Percentiles rank a stretch among this genome's conserved stretches.
phyloP scores from a whole-genome alignment of 805 yeast species.

The Priceomyces carsonii region DNA sequence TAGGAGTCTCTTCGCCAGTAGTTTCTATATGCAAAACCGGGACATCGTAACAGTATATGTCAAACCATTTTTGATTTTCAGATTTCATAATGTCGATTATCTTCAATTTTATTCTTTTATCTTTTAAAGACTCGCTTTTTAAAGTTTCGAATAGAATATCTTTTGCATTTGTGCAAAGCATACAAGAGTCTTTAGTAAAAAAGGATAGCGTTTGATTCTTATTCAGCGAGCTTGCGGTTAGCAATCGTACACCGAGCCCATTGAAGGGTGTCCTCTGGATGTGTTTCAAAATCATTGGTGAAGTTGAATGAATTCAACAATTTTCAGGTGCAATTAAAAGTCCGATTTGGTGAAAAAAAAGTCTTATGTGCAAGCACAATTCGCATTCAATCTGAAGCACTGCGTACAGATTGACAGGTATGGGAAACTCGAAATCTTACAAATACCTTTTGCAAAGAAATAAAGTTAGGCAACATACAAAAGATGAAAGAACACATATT shows the following conservation, averaged over 20 bases:
- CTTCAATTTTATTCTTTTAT: slow-evolving; percentile 31
- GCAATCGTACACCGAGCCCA: not conserved
- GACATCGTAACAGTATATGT: slow-evolving; percentile 71
- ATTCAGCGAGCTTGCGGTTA: not conserved
- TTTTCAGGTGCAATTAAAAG: no score
- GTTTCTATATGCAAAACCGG: slow-evolving; percentile 75
- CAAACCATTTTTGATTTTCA: slow-evolving; percentile 65
- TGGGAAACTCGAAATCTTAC: no score
- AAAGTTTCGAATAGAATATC: slow-evolving; percentile 47
- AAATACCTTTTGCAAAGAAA: not conserved
- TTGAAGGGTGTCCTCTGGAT: no score
- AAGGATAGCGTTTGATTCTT: slow-evolving; percentile 42
- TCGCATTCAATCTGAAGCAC: no score
- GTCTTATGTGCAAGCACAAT: no score
- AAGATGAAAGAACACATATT: slow-evolving; percentile 1
- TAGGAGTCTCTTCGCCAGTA: slow-evolving; percentile 43
- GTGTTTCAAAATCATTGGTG: no score
- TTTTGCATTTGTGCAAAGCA: slow-evolving; percentile 67
- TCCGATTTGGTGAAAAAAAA: no score
- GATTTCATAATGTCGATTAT: slow-evolving; percentile 61
- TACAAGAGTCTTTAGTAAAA: slow-evolving; percentile 70
- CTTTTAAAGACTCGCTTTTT: slow-evolving; percentile 23
- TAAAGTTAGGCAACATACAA: not conserved
- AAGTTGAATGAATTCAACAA: no score
- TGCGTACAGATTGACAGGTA: no score